These are phyloP conservation scores for Arabidopsis thaliana DNA, from an alignment of 345 rosid species.

Conservation along the genomic window TAIR10.1 NC_003075.7:10053501-10054000, in stretches of 20 bases:
- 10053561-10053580: constrained; percentile 87
- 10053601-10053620: constrained; percentile 61
- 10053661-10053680: constrained; percentile 69
- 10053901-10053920: constrained; percentile 2
- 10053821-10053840: constrained; percentile 5
- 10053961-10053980: constrained; percentile 25
- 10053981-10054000: constrained; percentile 39
- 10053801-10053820: constrained; percentile 61
- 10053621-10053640: constrained; percentile 25
- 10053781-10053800: constrained; percentile 78
- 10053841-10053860: not conserved
- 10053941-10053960: constrained; percentile 22
- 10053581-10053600: constrained; percentile 85
- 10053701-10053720: constrained; percentile 70
- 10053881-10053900: not conserved
- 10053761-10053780: constrained; percentile 79
- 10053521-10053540: constrained; percentile 65
- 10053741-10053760: constrained; percentile 49
- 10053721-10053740: constrained; percentile 53
- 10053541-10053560: constrained; percentile 66
- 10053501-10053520: constrained; percentile 78
- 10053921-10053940: not conserved
- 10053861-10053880: constrained; percentile 1
- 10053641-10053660: constrained; percentile 63
- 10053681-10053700: constrained; percentile 80